Evolutionary conservation across 202 grass and related monocot species (phyloP), one percentile per base, ranked within the genome.

Genomic region (Panicum virgatum): DNA sequence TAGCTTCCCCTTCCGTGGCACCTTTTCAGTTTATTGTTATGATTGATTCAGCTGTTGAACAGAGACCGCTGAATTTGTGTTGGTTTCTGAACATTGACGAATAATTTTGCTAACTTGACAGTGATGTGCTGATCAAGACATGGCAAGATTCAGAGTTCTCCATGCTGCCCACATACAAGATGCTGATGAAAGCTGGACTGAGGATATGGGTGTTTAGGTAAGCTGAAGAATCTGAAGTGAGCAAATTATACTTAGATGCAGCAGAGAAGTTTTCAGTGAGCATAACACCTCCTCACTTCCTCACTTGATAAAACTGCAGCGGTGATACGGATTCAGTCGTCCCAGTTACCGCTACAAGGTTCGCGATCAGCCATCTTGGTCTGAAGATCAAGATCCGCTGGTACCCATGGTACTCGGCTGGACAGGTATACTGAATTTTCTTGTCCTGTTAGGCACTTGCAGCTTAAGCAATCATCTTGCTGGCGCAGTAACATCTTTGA

Each of bases 191-290:
- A 59, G 78, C 89, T 30, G 83, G 90, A 63, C 27, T 96, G 34
- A 88, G 92, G 85, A 80, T 96, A 78, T 98, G 92, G 96, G 85
- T 96, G 52, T 98, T 98, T 84, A 98, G 96, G 96, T 96, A 82
- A 84, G 46, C 11, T 68, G 9, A 69, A 80, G 32, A 46, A 52
- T 37, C 53, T 64, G 56, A 50, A 66, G 19, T 14, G 0, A 14
- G 11, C 8, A 59, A 27, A 54, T 36, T n/a, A 44, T 45, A 9
- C 12, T 11, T 48, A 0, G 5, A 20, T 69, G 5, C 18, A 70
- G 12, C 1, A 69, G 7, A 54, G 1, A 7, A 32, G n/a, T 16
- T 85, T 85, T 60, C 9, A 51, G 78, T 27, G 3, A 30, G 7
- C 20, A 5, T 89, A 8, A 82, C 27, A 7, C 26, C 3, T n/a